phyloP scores from a whole-genome alignment of 805 yeast species.

The Wickerhamiella musiphila region DNA sequence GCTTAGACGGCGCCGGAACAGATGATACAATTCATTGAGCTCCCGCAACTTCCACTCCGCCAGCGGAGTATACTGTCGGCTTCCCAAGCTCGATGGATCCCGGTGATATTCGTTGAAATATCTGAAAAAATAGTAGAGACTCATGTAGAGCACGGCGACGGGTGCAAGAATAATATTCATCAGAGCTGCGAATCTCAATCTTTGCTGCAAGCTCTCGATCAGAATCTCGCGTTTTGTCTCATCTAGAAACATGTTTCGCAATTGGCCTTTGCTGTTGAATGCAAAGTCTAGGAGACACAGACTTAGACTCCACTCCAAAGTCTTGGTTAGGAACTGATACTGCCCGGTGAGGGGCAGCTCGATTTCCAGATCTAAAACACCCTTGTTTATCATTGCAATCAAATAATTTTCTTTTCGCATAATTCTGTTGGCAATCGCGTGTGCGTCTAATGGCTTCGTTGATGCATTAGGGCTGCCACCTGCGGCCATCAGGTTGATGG shows the following conservation, averaged over 20 bases:
- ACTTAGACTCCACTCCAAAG: conserved; percentile 87
- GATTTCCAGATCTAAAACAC: conserved; percentile 49
- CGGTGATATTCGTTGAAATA: conserved; percentile 86
- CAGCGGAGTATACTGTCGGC: conserved; percentile 80
- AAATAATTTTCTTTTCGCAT: conserved; percentile 91
- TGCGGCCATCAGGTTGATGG: conserved; percentile 21
- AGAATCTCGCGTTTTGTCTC: conserved; percentile 51
- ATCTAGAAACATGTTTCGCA: conserved; percentile 52
- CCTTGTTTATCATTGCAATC: conserved; percentile 74
- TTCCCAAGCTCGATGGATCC: conserved; percentile 66
- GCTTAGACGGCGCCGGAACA: conserved; percentile 63
- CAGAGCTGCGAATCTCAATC: conserved; percentile 78
- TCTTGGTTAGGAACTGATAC: conserved; percentile 45
- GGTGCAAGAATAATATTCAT: conserved; percentile 75
- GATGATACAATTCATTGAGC: conserved; percentile 80
- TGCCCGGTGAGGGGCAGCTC: conserved; percentile 31
- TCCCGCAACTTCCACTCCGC: conserved; percentile 95
- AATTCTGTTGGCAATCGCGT: conserved; percentile 84
- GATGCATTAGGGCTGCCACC: conserved; percentile 27
- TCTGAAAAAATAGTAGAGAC: conserved; percentile 67
- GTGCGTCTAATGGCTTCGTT: conserved; percentile 69
- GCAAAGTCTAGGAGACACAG: conserved; percentile 74
- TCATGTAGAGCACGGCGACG: conserved; percentile 65
- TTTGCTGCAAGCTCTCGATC: conserved; percentile 49
- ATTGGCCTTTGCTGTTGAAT: conserved; percentile 69